Evolutionary conservation across 306 rosid species (phyloP).

Genomic region (Medicago ruthenica): DNA sequence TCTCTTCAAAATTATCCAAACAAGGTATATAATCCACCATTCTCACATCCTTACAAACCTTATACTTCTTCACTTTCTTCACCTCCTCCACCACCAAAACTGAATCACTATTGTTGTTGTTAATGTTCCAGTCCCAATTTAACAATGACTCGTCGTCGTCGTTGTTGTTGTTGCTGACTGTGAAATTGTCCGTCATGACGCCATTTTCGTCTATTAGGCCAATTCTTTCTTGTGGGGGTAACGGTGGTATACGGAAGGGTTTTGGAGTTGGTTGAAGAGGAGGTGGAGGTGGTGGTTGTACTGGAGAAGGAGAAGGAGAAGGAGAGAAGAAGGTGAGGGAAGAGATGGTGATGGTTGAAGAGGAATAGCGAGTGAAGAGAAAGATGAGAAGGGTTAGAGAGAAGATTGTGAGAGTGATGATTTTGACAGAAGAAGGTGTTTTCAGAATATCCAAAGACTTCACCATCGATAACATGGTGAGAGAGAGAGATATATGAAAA

Average conservation of each 20-base stretch:
- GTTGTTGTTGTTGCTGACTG: constrained; percentile 75
- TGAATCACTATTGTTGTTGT: not conserved
- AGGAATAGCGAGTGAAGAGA: constrained; percentile 45
- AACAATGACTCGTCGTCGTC: constrained; percentile 65
- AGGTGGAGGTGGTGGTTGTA: not conserved
- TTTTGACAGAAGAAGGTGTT: constrained; percentile 58
- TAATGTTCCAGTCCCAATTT: constrained; percentile 41
- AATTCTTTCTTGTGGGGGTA: constrained; percentile 62
- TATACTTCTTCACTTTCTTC: constrained; percentile 46
- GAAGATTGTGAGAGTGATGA: constrained; percentile 53
- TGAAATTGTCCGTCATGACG: constrained; percentile 75
- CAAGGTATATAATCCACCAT: constrained; percentile 83
- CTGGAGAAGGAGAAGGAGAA: not conserved
- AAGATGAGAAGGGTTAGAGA: constrained; percentile 60
- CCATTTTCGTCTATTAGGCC: constrained; percentile 81
- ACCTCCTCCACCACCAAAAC: constrained; percentile 30
- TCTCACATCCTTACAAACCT: constrained; percentile 56
- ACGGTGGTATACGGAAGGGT: constrained; percentile 33
- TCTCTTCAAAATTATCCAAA: constrained; percentile 68
- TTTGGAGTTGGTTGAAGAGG: constrained; percentile 6
- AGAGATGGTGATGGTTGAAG: constrained; percentile 1
- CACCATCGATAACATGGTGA: not conserved
- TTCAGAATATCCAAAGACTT: constrained; percentile 46
- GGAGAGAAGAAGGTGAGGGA: constrained; percentile 41
- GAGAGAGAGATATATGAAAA: not conserved